A percentile compares a stretch with the other conserved stretches of the same genome.
Evolutionary conservation across 2,329 filamentous ascomycete genomes (phyloP).

Genomic region (Ascochyta viciae-villosae): DNA sequence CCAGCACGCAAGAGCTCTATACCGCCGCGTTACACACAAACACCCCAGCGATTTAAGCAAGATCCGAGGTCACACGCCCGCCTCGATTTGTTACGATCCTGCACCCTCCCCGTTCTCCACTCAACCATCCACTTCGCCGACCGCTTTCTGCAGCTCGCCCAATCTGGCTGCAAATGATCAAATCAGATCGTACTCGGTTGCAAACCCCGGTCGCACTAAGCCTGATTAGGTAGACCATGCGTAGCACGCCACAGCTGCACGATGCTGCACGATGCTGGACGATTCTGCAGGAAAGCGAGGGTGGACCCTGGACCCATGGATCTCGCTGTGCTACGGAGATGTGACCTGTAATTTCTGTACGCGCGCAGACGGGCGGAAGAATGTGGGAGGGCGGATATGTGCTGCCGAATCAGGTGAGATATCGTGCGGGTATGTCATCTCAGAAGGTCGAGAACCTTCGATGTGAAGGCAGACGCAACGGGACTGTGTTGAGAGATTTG

Average conservation of each 20-base stretch:
- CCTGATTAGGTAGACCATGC: not conserved
- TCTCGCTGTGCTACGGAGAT: slow-evolving; percentile 6
- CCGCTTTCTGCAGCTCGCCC: slow-evolving; percentile 13
- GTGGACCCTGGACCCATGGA: slow-evolving; percentile 12
- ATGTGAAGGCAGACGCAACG: not conserved
- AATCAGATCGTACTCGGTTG: slow-evolving; percentile 14
- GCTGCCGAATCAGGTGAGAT: slow-evolving; percentile 3
- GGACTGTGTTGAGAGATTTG: not conserved
- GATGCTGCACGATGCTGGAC: slow-evolving; percentile 20
- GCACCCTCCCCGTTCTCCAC: not conserved
- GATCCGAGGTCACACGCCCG: not conserved
- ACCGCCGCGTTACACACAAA: slow-evolving; percentile 3
- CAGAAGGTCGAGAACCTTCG: not conserved
- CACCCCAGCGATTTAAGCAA: slow-evolving; percentile 3
- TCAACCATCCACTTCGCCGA: slow-evolving; percentile 10
- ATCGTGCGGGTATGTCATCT: not conserved
- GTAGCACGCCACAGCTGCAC: slow-evolving; percentile 7
- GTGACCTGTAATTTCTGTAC: slow-evolving; percentile 17
- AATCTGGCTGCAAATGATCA: slow-evolving; percentile 7
- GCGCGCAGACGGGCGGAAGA: slow-evolving; percentile 1
- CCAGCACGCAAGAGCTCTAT: slow-evolving; percentile 2
- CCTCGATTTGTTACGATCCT: slow-evolving; percentile 7
- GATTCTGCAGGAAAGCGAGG: slow-evolving; percentile 7
- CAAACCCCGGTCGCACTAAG: slow-evolving; percentile 2
- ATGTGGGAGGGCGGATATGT: not conserved